Percentiles rank a stretch among this genome's conserved stretches.
phyloP scores from a whole-genome alignment of 1,139 yeast species.

The Saccharomyces hybrid region DNA sequence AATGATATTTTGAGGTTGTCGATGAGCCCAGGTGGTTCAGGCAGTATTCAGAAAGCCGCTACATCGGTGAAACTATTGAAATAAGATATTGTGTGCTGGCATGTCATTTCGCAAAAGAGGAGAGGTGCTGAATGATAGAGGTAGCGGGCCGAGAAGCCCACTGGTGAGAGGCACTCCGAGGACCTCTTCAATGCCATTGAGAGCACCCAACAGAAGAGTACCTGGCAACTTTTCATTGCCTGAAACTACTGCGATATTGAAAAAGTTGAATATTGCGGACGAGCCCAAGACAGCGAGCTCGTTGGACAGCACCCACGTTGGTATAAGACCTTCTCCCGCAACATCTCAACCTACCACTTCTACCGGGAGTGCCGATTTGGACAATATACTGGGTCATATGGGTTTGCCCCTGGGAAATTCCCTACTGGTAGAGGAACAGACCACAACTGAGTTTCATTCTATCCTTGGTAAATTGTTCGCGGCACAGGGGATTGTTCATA shows the following conservation, averaged over 20 bases:
- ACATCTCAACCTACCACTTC: constrained; percentile 73
- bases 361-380: constrained; percentile 71
- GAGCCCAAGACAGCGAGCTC: not conserved
- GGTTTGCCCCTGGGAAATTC: constrained; percentile 79
- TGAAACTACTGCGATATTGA: not conserved
- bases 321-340: constrained; percentile 66
- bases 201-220: not conserved
- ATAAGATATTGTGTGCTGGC: too few species aligned
- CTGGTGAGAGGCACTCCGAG: constrained; percentile 9
- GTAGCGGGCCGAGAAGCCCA: constrained; percentile 20
- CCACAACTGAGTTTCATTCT: constrained; percentile 85
- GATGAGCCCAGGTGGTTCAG: not conserved
- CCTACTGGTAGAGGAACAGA: constrained; percentile 70
- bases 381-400: constrained; percentile 66
- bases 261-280: not conserved
- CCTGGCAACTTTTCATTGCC: not conserved
- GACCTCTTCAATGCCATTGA: constrained; percentile 5
- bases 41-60: too few species aligned
- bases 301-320: constrained; percentile 39
- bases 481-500: constrained; percentile 73
- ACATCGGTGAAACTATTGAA: not conserved
- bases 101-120: constrained; percentile 73
- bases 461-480: constrained; percentile 64
- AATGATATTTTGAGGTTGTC: not conserved
- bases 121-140: constrained; percentile 38